Conservation (phyloP, 2,329 filamentous ascomycete species). For the Sarocladium kiliense region DNA sequence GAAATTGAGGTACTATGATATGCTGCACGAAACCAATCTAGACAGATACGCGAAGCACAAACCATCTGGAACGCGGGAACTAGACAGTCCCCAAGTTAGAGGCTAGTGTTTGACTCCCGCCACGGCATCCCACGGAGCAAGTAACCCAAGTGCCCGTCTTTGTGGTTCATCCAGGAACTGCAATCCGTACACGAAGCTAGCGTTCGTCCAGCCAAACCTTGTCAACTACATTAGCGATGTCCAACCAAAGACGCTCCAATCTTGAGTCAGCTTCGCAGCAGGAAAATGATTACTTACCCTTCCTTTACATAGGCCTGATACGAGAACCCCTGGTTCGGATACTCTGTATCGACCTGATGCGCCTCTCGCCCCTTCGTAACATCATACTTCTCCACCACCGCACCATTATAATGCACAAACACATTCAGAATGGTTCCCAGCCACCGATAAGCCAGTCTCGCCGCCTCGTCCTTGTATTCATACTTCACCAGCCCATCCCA, state of each 20-base stretch:
- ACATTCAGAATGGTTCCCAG: slow-evolving; percentile 97
- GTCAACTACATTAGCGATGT: background rate
- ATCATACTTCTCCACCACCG: slow-evolving; percentile 98
- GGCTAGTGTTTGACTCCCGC: background rate
- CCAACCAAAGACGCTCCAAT: background rate
- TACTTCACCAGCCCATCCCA: slow-evolving; percentile 91
- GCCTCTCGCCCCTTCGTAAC: slow-evolving; percentile 86
- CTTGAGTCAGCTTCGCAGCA: too few relatives aligned
- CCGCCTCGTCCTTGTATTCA: slow-evolving; percentile 83
- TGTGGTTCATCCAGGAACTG: slow-evolving; percentile 84
- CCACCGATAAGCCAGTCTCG: slow-evolving; percentile 90
- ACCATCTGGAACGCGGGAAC: background rate
- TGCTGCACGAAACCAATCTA: too few relatives aligned
- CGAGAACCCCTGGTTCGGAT: slow-evolving; percentile 91
- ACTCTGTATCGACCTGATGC: slow-evolving; percentile 92
- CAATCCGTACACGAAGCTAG: slow-evolving; percentile 90
- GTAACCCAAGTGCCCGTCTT: slow-evolving; percentile 77
- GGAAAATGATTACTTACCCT: slow-evolving; percentile 60
- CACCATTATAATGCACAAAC: slow-evolving; percentile 96
- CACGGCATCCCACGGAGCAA: slow-evolving; percentile 26
- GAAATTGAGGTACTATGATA: too few relatives aligned
- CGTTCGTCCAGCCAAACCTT: slow-evolving; percentile 98
- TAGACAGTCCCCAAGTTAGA: background rate
- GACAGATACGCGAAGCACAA: background rate
- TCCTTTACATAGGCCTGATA: slow-evolving; percentile 94